Evolutionary conservation across 371 early-diverging fungal genomes (phyloP).

Genomic region (Mortierella sp.): DNA sequence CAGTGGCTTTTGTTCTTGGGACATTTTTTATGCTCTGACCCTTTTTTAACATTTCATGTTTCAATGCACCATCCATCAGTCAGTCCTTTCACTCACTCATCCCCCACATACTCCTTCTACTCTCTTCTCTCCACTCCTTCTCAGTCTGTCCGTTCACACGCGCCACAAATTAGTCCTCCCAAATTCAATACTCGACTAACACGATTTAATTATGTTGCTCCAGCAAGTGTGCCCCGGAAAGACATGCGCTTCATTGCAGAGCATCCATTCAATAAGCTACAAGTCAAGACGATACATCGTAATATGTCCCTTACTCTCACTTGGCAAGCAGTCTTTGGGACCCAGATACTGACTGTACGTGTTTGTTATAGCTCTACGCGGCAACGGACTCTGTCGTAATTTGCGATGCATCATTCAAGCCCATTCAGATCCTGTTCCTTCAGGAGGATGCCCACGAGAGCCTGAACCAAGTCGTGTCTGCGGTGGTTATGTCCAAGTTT

Average conservation of each 20-base stretch:
- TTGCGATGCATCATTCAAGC: slow-evolving; percentile 53
- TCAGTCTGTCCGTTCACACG: no score
- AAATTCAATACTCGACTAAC: no score
- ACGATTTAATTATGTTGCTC: slow-evolving; percentile 70
- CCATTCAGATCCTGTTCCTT: slow-evolving; percentile 52
- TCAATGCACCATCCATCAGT: no score
- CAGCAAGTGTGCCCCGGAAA: slow-evolving; percentile 75
- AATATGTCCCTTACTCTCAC: slow-evolving; percentile 26
- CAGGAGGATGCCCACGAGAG: slow-evolving; percentile 38
- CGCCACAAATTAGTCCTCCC: no score
- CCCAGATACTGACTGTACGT: not conserved
- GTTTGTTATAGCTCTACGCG: slow-evolving; percentile 36
- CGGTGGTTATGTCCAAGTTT: slow-evolving; percentile 52
- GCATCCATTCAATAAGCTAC: slow-evolving; percentile 62
- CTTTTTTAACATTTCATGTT: no score
- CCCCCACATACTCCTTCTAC: no score
- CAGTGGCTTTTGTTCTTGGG: no score
- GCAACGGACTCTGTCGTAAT: slow-evolving; percentile 48
- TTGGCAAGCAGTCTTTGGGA: not conserved
- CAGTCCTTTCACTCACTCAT: no score
- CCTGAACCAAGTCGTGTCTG: slow-evolving; percentile 47
- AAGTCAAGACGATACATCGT: slow-evolving; percentile 66
- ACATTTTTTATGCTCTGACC: no score
- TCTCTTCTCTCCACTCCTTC: no score
- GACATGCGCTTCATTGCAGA: slow-evolving; percentile 66